Percentiles rank a stretch among this genome's conserved stretches.
Evolutionary conservation across 805 yeast species (phyloP).

Genomic region (Kuraishia cidri): DNA sequence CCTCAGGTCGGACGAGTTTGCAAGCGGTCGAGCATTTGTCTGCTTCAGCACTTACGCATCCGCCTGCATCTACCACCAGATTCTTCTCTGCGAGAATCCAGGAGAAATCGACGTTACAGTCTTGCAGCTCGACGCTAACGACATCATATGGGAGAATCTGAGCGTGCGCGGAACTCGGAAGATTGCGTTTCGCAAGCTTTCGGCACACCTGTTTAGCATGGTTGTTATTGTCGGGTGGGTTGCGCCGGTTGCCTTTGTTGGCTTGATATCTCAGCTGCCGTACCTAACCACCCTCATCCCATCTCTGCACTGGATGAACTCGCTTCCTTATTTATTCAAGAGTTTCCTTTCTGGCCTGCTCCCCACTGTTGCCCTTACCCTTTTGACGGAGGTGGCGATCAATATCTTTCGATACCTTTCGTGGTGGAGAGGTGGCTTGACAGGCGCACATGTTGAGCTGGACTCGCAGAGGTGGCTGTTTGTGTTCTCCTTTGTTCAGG

Average conservation of each 20-base stretch:
- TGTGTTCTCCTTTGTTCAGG: conserved; percentile 70
- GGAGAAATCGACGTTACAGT: conserved; percentile 33
- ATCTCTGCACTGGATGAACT: conserved; percentile 42
- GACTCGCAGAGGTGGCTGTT: conserved; percentile 75
- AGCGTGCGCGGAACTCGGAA: conserved; percentile 25
- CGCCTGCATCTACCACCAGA: conserved; percentile 58
- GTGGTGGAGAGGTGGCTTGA: conserved; percentile 44
- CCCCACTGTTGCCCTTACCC: conserved; percentile 59
- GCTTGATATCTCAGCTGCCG: conserved; percentile 68
- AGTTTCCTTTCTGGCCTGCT: conserved; percentile 51
- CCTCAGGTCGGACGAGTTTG: too few species aligned
- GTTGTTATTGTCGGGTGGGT: conserved; percentile 56
- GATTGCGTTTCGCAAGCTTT: conserved; percentile 25
- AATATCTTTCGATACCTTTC: conserved; percentile 45
- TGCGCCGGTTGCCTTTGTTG: conserved; percentile 75
- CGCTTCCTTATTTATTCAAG: conserved; percentile 42
- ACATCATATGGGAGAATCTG: conserved; percentile 66
- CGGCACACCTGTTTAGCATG: conserved; percentile 37
- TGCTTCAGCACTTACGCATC: conserved; percentile 48
- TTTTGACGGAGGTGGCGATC: conserved; percentile 57
- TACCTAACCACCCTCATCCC: conserved; percentile 56
- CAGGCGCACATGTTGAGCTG: conserved; percentile 56
- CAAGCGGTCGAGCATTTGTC: conserved; percentile 56
- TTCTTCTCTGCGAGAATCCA: conserved; percentile 33
- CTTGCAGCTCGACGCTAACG: conserved; percentile 53